Evolutionary conservation across 208 protist genomes (phyloP).

Genomic region (Leishmania aethiopica): DNA sequence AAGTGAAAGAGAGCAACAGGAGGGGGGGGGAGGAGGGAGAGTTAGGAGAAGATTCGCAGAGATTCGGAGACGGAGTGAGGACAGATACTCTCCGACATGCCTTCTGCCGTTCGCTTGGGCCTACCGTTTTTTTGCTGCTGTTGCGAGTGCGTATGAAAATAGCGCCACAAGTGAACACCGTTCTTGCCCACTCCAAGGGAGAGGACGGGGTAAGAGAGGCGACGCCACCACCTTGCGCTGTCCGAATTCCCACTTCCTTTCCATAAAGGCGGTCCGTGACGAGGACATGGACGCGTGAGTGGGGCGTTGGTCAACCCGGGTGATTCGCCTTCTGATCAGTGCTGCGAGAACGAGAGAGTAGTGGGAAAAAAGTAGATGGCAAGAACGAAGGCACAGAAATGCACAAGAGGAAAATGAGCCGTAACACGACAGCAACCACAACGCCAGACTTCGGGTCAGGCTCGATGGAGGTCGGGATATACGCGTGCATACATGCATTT

Average conservation of each 20-base stretch:
- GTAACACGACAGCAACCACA: not conserved
- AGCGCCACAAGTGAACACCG: not conserved
- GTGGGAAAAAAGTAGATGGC: not conserved
- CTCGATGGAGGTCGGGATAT: not conserved
- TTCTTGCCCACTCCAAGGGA: not conserved
- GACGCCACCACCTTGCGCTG: too few species aligned
- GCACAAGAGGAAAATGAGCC: constrained; percentile 14
- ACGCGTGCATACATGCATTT: not conserved
- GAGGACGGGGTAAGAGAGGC: not conserved
- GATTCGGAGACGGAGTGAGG: too few species aligned
- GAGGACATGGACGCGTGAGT: not conserved
- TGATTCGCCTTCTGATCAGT: not conserved
- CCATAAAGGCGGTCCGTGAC: not conserved
- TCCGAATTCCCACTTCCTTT: not conserved
- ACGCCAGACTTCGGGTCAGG: not conserved
- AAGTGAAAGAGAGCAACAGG: not conserved
- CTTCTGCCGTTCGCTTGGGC: not conserved
- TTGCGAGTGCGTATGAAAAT: not conserved
- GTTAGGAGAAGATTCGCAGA: too few species aligned
- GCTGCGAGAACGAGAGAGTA: not conserved
- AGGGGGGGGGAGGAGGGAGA: not conserved
- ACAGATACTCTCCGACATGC: not conserved
- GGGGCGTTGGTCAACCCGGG: not conserved
- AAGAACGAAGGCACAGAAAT: constrained; percentile 7
- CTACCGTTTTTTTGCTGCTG: not conserved